These are phyloP conservation scores for Macrophomina pseudophaseolina DNA, from an alignment of 2,329 filamentous ascomycete genomes.

Conservation along the genomic window DNA sequence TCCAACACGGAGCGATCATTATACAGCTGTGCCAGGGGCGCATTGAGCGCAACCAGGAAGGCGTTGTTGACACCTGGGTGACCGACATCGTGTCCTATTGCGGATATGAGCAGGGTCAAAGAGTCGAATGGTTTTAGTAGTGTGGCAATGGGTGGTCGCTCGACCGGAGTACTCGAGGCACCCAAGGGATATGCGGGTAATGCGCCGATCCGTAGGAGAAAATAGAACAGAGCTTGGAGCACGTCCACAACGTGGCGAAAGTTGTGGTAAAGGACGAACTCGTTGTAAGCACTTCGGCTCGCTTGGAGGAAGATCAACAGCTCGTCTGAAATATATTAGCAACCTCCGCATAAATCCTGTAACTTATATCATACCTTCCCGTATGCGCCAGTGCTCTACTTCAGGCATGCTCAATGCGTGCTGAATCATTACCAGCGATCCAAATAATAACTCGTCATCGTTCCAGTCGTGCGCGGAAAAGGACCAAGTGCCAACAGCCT, in stretches of 20 bases:
- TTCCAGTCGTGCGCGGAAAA: constrained; percentile 90
- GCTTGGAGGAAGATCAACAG: constrained; percentile 85
- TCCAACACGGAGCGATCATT: constrained; percentile 97
- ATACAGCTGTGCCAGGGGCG: constrained; percentile 91
- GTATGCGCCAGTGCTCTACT: constrained; percentile 78
- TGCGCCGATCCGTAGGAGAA: constrained; percentile 79
- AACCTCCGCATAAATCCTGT: constrained; percentile 17
- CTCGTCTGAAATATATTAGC: constrained; percentile 63
- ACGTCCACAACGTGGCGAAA: constrained; percentile 98
- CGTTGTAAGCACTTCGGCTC: constrained; percentile 92
- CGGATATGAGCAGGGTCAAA: constrained; percentile 86
- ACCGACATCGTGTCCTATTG: constrained; percentile 97
- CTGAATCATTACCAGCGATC: constrained; percentile 84
- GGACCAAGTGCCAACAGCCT: constrained; percentile 77
- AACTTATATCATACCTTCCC: constrained; percentile 61
- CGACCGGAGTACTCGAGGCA: not conserved
- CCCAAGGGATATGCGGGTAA: constrained; percentile 69
- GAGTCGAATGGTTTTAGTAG: constrained; percentile 87
- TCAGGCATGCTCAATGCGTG: constrained; percentile 85
- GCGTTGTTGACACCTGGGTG: constrained; percentile 98
- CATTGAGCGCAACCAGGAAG: constrained; percentile 89
- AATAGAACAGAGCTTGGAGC: constrained; percentile 89
- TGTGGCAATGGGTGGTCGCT: constrained; percentile 67
- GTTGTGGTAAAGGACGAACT: constrained; percentile 96
- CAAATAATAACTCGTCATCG: constrained; percentile 88